Percentiles rank a stretch among this genome's conserved stretches.
Evolutionary conservation across 768 basidiomycete genomes (phyloP).

Genomic region (Lactifluus piperatus): DNA sequence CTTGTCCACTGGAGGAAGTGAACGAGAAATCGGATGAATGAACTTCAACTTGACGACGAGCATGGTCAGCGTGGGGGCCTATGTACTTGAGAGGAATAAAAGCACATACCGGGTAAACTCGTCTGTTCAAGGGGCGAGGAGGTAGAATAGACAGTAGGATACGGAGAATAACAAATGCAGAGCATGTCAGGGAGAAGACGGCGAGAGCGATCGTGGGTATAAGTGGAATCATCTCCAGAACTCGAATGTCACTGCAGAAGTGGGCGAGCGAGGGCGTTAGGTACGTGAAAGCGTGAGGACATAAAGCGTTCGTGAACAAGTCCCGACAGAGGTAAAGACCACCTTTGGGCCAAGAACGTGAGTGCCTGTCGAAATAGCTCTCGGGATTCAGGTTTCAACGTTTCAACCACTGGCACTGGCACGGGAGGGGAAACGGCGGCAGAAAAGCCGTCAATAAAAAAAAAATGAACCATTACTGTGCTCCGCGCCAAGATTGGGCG

Average conservation of each 20-base stretch:
- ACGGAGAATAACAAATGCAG: slow-evolving; percentile 68
- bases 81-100: slow-evolving; percentile 1
- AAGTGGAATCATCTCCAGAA: slow-evolving; percentile 54
- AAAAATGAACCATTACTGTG: neutral
- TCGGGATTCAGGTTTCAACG: neutral
- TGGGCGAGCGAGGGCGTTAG: slow-evolving; percentile 21
- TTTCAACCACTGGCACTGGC: too few species aligned
- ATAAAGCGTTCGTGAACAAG: slow-evolving; percentile 29
- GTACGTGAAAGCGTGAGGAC: slow-evolving; percentile 26
- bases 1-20: slow-evolving; percentile 60
- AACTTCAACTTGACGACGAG: slow-evolving; percentile 53
- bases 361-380: neutral
- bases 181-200: slow-evolving; percentile 63
- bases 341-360: neutral
- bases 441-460: neutral
- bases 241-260: slow-evolving; percentile 19
- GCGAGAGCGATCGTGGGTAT: slow-evolving; percentile 56
- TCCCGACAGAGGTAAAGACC: neutral
- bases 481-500: neutral
- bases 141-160: slow-evolving; percentile 69
- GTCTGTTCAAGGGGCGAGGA: slow-evolving; percentile 62
- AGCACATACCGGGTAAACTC: slow-evolving; percentile 57
- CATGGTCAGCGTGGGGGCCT: neutral
- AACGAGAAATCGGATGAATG: slow-evolving; percentile 59
- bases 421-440: slow-evolving; percentile 1